Evolutionary conservation across 345 rosid genomes (phyloP), one percentile per base, ranked within the genome.

Genomic region (Boechera divaricarpa): DNA sequence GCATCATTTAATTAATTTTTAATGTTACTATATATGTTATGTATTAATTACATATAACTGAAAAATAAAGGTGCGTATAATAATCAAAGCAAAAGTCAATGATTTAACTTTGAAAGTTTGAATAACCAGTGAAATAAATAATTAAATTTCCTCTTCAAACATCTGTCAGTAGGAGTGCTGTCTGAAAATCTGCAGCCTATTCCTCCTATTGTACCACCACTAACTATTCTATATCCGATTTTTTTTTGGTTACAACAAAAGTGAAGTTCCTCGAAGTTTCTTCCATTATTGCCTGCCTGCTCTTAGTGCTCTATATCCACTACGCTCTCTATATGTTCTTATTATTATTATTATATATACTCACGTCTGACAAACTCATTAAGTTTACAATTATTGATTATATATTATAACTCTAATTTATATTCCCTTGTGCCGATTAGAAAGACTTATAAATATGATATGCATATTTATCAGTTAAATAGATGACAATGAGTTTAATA

Each of bases 201-300:
- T 48, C 62, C 24, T 21, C 24, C 7, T 67, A 18, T 21, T 48
- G 54, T 49, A 9, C n/a, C 18, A 24, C 11, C 18, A 49, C 21
- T 76, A 29, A 59, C 35, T 16, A 10, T 29, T 51, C 10, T 36
- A 57, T 35, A 41, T 47, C 5, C 44, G 55, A 24, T 36, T 65
- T 57, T 45, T 66, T 36, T 8, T 36, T 38, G 10, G 42, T 67
- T 58, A 49, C 38, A 51, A 41, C 54, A 53, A 45, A 62, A 62
- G 63, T 6, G 29, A 67, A 48, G 32, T 69, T 77, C 80, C 70
- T 53, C 21, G 75, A 77, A 77, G 65, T 69, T 77, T 77, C 80
- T 61, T 63, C 64, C 75, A 41, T 41, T 49, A 51, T 76, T 58
- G 74, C 24, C 42, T 52, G 36, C 69, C 41, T 66, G n/a, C 16